Percentiles rank a stretch among this genome's conserved stretches.
These are phyloP conservation scores for Blastobotrys petasosporus DNA, from an alignment of 1,139 yeast species.

Conservation along the genomic window DNA sequence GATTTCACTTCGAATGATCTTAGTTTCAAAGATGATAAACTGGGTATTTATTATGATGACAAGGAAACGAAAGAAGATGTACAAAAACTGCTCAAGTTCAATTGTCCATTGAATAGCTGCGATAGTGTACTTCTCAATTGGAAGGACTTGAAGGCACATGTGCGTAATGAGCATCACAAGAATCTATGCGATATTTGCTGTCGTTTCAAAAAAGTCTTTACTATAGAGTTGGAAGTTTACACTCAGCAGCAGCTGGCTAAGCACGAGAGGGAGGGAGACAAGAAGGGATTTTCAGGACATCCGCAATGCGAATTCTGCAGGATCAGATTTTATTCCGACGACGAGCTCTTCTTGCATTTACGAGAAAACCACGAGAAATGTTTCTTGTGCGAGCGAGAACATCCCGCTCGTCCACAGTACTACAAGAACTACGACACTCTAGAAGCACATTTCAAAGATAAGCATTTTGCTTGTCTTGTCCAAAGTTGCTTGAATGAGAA, in stretches of 20 bases:
- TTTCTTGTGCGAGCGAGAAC: constrained; percentile 71
- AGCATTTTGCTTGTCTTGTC: constrained; percentile 77
- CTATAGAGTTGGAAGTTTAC: constrained; percentile 61
- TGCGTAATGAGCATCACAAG: constrained; percentile 44
- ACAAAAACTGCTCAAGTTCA: constrained; percentile 46
- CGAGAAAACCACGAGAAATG: constrained; percentile 85
- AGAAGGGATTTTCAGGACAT: constrained; percentile 77
- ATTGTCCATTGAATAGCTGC: constrained; percentile 52
- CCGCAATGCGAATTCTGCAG: constrained; percentile 83
- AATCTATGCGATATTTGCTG: constrained; percentile 72
- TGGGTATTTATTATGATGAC: constrained; percentile 33
- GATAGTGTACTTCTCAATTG: constrained; percentile 41
- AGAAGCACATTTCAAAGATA: constrained; percentile 63
- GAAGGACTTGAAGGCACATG: constrained; percentile 60
- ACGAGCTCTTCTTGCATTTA: constrained; percentile 77
- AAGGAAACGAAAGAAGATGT: constrained; percentile 38
- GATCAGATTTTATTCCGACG: constrained; percentile 77
- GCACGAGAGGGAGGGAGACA: constrained; percentile 67
- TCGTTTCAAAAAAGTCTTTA: constrained; percentile 67
- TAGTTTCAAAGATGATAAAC: constrained; percentile 27
- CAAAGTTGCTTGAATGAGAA: constrained; percentile 80
- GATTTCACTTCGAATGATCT: constrained; percentile 37
- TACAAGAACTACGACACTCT: constrained; percentile 70
- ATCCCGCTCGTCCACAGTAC: constrained; percentile 55
- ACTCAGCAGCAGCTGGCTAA: constrained; percentile 55